Percentiles rank a stretch among this genome's conserved stretches.
Evolutionary conservation across 495 filamentous ascomycete species (phyloP).

Genomic region (Penicillium waksmanii): DNA sequence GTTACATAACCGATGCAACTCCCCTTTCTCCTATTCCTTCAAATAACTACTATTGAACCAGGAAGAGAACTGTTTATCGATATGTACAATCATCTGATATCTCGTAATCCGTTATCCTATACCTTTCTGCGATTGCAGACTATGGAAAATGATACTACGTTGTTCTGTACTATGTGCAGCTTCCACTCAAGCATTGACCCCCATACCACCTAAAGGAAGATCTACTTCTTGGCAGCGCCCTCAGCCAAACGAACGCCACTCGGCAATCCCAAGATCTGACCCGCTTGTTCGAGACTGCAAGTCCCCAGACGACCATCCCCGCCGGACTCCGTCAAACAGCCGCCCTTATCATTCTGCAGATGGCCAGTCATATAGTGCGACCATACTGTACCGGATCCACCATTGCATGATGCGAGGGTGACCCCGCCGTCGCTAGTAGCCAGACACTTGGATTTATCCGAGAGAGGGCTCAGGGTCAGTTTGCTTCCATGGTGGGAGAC

Average conservation of each 20-base stretch:
- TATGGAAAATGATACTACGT: background rate
- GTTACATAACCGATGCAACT: too few relatives aligned
- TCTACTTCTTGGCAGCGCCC: background rate
- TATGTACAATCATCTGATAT: too few relatives aligned
- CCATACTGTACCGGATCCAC: slow-evolving; percentile 25
- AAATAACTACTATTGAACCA: too few relatives aligned
- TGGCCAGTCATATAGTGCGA: slow-evolving; percentile 32
- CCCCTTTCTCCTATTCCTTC: too few relatives aligned
- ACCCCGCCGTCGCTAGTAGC: slow-evolving; percentile 7
- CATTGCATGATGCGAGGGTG: slow-evolving; percentile 20
- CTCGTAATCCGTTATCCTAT: too few relatives aligned
- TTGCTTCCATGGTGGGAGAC: slow-evolving; percentile 22
- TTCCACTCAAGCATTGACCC: background rate
- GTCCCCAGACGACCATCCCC: slow-evolving; percentile 7
- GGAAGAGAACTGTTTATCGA: too few relatives aligned
- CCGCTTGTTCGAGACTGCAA: slow-evolving; percentile 26
- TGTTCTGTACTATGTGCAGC: background rate
- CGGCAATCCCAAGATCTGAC: slow-evolving; percentile 38
- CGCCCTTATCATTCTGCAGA: slow-evolving; percentile 24
- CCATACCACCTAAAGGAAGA: background rate
- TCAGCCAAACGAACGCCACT: slow-evolving; percentile 29
- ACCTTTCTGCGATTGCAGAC: background rate
- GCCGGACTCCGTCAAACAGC: slow-evolving; percentile 29
- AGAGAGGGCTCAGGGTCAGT: slow-evolving; percentile 28
- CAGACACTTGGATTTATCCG: slow-evolving; percentile 27